Evolutionary conservation across 2,329 filamentous ascomycete species (phyloP).

Genomic region (Trichophyton simii): DNA sequence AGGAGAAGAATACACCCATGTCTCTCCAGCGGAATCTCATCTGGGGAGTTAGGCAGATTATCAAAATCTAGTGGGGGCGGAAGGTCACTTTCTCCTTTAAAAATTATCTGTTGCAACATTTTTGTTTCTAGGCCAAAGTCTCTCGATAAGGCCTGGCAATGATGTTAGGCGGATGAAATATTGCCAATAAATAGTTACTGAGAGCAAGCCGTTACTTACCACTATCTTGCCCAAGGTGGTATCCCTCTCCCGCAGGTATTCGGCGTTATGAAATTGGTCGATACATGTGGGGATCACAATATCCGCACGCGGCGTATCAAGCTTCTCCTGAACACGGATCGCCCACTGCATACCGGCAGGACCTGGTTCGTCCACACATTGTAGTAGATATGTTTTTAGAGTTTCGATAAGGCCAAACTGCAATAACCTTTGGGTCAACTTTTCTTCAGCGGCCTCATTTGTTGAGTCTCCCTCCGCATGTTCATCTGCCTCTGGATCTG

Average conservation of each 20-base stretch:
- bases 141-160: slow-evolving; percentile 37
- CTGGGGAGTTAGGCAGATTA: slow-evolving; percentile 40
- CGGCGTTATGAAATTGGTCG: slow-evolving; percentile 39
- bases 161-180: slow-evolving; percentile 6
- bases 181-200: background rate
- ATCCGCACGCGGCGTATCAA: slow-evolving; percentile 37
- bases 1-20: slow-evolving; percentile 44
- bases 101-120: slow-evolving; percentile 36
- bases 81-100: slow-evolving; percentile 28
- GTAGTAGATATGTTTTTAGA: slow-evolving; percentile 47
- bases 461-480: slow-evolving; percentile 26
- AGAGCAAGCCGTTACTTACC: slow-evolving; percentile 20
- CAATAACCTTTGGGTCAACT: slow-evolving; percentile 42
- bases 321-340: slow-evolving; percentile 44
- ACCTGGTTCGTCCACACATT: slow-evolving; percentile 21
- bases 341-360: slow-evolving; percentile 34
- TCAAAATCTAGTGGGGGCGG: slow-evolving; percentile 39
- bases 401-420: slow-evolving; percentile 52
- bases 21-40: slow-evolving; percentile 45
- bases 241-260: slow-evolving; percentile 40
- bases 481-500: slow-evolving; percentile 46
- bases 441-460: slow-evolving; percentile 34
- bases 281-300: slow-evolving; percentile 15
- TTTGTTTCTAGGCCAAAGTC: slow-evolving; percentile 41
- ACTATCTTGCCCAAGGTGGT: slow-evolving; percentile 46